Evolutionary conservation across 495 filamentous ascomycete genomes (phyloP), one percentile per base, ranked within the genome.

Genomic region (Eremomyces bilateralis): DNA sequence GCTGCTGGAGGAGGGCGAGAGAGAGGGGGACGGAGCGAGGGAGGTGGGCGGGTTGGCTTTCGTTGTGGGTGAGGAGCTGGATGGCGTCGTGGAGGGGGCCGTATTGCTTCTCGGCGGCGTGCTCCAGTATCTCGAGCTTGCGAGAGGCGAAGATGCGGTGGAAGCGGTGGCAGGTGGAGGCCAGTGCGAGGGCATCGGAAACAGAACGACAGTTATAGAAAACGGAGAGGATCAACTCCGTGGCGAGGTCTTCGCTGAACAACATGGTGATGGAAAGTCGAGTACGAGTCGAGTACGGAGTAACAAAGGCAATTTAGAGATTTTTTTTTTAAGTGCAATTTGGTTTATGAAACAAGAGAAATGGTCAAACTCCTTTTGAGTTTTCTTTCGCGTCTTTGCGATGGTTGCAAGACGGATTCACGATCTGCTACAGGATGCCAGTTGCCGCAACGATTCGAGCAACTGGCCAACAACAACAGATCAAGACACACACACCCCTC

Each of bases 401-500:
- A n/a, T n/a, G n/a, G n/a, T n/a, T n/a, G n/a, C n/a, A n/a, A n/a
- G n/a, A n/a, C n/a, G n/a, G n/a, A n/a, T n/a, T n/a, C n/a, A n/a
- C n/a, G n/a, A n/a, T n/a, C n/a, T n/a, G n/a, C n/a, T n/a, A n/a
- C n/a, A n/a, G n/a, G n/a, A n/a, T n/a, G n/a, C n/a, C n/a, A n/a
- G n/a, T n/a, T n/a, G n/a, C n/a, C n/a, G n/a, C n/a, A n/a, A n/a
- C n/a, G n/a, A n/a, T n/a, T n/a, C n/a, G n/a, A n/a, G n/a, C n/a
- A n/a, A n/a, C n/a, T n/a, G n/a, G n/a, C n/a, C n/a, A n/a, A n/a
- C n/a, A n/a, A n/a, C n/a, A n/a, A n/a, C n/a, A n/a, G 55, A 40
- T 64, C 55, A 78, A 58, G 62, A 59, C 35, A 51, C 48, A 42
- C 52, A 49, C 44, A 77, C 77, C 76, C 76, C 76, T 49, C 50